Percentiles rank a stretch among this genome's conserved stretches.
Evolutionary conservation across 345 rosid species (phyloP).

Genomic region (Rhizophora apiculata): DNA sequence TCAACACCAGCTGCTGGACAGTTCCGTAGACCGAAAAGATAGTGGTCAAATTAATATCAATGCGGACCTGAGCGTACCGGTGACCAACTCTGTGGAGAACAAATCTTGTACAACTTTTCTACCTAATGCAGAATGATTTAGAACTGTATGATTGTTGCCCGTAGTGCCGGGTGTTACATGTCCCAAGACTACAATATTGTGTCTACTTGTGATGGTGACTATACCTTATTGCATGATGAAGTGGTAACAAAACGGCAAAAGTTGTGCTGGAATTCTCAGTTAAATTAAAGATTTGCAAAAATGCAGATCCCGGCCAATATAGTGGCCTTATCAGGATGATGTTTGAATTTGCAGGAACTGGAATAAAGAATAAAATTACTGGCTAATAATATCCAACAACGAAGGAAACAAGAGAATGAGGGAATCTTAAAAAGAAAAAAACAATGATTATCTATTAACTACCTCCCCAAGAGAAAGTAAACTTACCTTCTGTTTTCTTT

Average conservation of each 20-base stretch:
- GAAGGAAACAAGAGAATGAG: not conserved
- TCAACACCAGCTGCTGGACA: slow-evolving; percentile 77
- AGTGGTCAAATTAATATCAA: slow-evolving; percentile 3
- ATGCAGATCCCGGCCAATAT: not conserved
- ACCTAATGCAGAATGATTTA: too few species aligned
- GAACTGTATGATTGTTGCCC: too few species aligned
- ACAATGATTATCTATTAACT: too few species aligned
- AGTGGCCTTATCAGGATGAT: not conserved
- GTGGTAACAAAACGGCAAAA: not conserved
- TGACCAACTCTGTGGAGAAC: not conserved
- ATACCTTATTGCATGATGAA: not conserved
- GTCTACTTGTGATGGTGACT: not conserved
- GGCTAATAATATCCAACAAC: not conserved
- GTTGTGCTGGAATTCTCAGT: too few species aligned
- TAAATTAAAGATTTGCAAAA: not conserved
- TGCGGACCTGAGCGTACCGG: not conserved
- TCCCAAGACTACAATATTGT: not conserved
- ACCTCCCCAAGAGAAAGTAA: not conserved
- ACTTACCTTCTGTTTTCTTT: slow-evolving; percentile 59
- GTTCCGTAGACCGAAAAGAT: slow-evolving; percentile 6
- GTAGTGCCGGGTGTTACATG: not conserved
- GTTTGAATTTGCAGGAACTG: too few species aligned
- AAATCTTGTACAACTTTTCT: not conserved
- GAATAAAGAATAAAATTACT: not conserved
- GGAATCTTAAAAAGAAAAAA: not conserved